A percentile compares a stretch with the other conserved stretches of the same genome.
Evolutionary conservation across 169 alveolate species (phyloP).

Genomic region (Prorocentrum cordatum): DNA sequence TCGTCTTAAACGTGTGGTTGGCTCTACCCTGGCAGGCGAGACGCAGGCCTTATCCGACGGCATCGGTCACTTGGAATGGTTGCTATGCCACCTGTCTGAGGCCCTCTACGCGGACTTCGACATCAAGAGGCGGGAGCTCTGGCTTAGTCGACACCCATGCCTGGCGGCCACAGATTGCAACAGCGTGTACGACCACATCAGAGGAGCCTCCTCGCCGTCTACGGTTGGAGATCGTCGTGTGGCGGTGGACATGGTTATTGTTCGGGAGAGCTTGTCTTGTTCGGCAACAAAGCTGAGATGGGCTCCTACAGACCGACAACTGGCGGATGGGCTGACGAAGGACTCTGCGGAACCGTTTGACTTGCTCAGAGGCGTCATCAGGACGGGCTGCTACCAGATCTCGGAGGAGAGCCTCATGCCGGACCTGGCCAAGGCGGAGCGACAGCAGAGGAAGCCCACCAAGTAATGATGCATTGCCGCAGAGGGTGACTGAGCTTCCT

Average conservation of each 20-base stretch:
- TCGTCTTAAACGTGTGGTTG: background rate
- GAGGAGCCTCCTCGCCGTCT: background rate
- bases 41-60: background rate
- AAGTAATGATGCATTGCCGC: no score
- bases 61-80: background rate
- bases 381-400: background rate
- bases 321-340: slow-evolving; percentile 13
- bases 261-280: background rate
- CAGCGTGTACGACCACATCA: background rate
- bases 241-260: background rate
- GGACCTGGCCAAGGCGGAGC: no score
- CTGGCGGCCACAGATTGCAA: background rate
- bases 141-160: background rate
- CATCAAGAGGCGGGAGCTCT: background rate
- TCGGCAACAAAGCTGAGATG: background rate
- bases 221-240: background rate
- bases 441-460: no score
- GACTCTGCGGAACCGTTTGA: background rate
- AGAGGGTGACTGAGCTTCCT: no score
- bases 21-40: background rate
- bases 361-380: background rate
- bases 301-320: background rate
- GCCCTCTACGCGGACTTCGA: background rate
- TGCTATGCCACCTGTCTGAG: background rate
- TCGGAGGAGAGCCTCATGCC: background rate